Conservation (phyloP, 306 rosid species). For the Acacia confusa region DNA sequence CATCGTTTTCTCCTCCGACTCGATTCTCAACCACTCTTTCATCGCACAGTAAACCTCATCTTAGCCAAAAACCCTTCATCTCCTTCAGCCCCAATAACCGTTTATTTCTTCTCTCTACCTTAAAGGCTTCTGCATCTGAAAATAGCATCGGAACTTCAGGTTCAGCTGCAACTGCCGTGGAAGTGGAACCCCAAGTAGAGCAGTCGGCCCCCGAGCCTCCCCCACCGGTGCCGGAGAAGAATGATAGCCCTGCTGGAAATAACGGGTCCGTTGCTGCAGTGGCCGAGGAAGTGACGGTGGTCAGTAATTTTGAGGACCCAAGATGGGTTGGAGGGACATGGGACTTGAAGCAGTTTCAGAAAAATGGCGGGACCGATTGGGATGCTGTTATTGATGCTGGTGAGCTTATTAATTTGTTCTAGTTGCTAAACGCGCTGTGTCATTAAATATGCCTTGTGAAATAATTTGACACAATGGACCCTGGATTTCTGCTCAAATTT, state of each 20-base stretch:
- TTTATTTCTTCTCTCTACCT: constrained; percentile 6
- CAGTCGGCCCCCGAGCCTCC: constrained; percentile 33
- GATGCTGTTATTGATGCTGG: constrained; percentile 81
- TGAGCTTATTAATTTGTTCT: constrained; percentile 32
- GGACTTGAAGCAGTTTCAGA: constrained; percentile 71
- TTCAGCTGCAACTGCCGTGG: constrained; percentile 35
- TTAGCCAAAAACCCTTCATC: constrained; percentile 36
- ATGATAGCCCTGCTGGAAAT: constrained; percentile 28
- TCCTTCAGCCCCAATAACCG: constrained; percentile 39
- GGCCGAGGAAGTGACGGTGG: constrained; percentile 38
- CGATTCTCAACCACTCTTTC: constrained; percentile 45
- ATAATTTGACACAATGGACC: background rate
- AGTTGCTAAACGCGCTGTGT: background rate
- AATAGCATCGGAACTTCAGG: constrained; percentile 41
- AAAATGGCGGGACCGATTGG: constrained; percentile 58
- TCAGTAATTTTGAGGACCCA: constrained; percentile 43
- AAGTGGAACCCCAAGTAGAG: constrained; percentile 34
- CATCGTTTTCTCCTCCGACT: constrained; percentile 56
- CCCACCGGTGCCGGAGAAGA: constrained; percentile 28
- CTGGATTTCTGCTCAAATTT: background rate
- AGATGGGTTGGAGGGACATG: constrained; percentile 73
- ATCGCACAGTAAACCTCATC: constrained; percentile 24
- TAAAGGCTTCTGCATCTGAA: constrained; percentile 45
- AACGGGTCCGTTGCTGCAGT: constrained; percentile 47
- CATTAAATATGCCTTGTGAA: background rate